These are phyloP conservation scores for Penicillium herquei DNA, from an alignment of 495 filamentous ascomycete species.

Conservation along the genomic window DNA sequence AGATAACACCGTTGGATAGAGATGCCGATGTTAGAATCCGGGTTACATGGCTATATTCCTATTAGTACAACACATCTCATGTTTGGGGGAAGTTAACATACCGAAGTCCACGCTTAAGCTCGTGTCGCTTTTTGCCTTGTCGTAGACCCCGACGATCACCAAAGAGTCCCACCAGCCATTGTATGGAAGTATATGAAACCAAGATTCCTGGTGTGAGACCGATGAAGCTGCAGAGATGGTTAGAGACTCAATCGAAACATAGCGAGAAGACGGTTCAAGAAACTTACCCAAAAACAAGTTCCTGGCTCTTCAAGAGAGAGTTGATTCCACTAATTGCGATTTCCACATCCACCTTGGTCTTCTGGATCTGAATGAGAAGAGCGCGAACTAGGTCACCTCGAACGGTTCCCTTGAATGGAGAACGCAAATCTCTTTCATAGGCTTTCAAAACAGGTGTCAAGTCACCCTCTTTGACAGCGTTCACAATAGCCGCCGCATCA, in stretches of 20 bases:
- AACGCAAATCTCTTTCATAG: constrained; percentile 82
- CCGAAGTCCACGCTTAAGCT: constrained; percentile 72
- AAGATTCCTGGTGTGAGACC: constrained; percentile 87
- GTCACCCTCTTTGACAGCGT: constrained; percentile 84
- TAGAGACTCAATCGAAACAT: constrained; percentile 7
- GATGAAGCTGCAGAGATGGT: constrained; percentile 59
- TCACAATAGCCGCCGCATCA: constrained; percentile 67
- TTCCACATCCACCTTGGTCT: constrained; percentile 98
- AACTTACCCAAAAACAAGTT: constrained; percentile 82
- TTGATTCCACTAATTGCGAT: constrained; percentile 94
- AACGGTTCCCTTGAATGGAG: constrained; percentile 75
- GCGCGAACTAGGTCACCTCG: constrained; percentile 85
- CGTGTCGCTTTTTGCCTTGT: constrained; percentile 56
- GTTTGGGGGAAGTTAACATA: constrained; percentile 23
- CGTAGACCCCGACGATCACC: constrained; percentile 65
- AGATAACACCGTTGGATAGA: constrained; percentile 62
- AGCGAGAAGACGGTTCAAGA: background rate
- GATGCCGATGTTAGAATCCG: constrained; percentile 69
- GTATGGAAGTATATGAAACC: constrained; percentile 70
- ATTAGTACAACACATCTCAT: background rate
- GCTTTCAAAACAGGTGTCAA: constrained; percentile 86
- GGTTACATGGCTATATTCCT: constrained; percentile 63
- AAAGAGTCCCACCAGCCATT: constrained; percentile 68
- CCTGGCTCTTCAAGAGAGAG: constrained; percentile 87
- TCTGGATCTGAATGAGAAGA: constrained; percentile 93